Base-by-base conservation (phyloP, 257 asterid genomes). In the Agastache rugosa region DNA sequence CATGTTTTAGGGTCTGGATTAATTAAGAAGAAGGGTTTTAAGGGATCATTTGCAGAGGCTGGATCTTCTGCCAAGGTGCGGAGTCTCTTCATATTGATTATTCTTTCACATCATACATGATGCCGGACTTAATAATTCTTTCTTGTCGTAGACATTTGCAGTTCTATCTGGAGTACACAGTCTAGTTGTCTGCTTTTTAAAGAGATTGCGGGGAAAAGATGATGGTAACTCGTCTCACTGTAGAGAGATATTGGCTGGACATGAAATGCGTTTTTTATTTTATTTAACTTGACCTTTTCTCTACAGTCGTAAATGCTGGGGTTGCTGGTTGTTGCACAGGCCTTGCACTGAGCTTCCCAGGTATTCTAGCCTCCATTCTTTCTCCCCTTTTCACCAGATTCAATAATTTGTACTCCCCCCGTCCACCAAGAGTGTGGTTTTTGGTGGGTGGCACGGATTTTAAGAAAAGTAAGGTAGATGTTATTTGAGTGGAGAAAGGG, bases 261-360 rank as follows among this genome's bases (percentile, higher is more conserved):
- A 54, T 47, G 69, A 71, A 35, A 53, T 64, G 29, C 65, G 17
- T 0, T 1, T 41, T 23, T 44, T n/a, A n/a, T n/a, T 15, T 44
- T 8, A 69, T 74, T 71, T 42, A 23, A 8, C 39, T 12, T 77
- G 63, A 74, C 47, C 42, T 76, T 15, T 63, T 75, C 53, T 63
- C 56, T 81, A 25, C 88, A 93, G 98, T 89, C 54, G 81, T 93
- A 48, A 93, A 93, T 72, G 95, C 97, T n/a, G 97, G 98, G 37
- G 97, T 93, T 71, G 98, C 98, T 65, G 98, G 97, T 42, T 93
- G 98, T 78, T 93, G 98, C 84, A 93, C 98, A 19, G 98, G 98
- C 74, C 96, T 93, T 79, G 98, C 96, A 29, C 85, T 93, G 58
- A 93, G 97, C 82, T 84, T 89, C 76, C 98, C 98, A 76, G 98